Base-by-base conservation (phyloP, 371 early-diverging fungal species). In the Mucor circinelloides region DNA sequence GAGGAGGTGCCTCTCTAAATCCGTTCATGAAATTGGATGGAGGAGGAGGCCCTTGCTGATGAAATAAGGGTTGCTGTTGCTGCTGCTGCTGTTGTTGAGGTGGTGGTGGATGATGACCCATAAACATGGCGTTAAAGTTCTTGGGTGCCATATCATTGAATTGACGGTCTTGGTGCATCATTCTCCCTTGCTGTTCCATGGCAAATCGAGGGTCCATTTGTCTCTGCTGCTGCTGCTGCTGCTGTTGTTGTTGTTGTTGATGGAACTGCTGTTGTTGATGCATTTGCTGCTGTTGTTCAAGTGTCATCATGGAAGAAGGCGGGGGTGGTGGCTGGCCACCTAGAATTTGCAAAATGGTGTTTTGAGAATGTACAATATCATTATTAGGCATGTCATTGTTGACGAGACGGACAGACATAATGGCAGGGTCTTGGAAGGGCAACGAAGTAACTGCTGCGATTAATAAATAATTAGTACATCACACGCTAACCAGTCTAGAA, bases 361-460 rank as follows among this genome's bases (percentile, higher is more conserved):
- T 77, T 62, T 78, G 78, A 0, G 78, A 72, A 32, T 64, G 69
- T 28, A 38, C 38, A 23, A 38, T 36, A 23, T 67, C 71, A 48
- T 67, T 64, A 25, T 36, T 58, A 25, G 58, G 38, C 2, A 60
- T 44, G 40, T 70, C 64, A 2, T 77, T 73, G 6, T 70, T 65
- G 19, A 78, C 76, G 23, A 87, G 65, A 9, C 83, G 82, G 31
- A 85, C 83, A 1, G 89, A 84, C 89, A 90, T 89, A 36, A 90
- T 89, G 3, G 89, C 91, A 19, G 90, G 90, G 64, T 90, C 90
- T 50, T 88, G 86, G 69, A 89, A 89, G 2, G 86, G 81, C 28
- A 81, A 59, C 23, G 58, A 42, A 52, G 40, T 28, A 44, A 56
- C 55, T 60, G 36, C 15, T 28, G 36, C 23, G 44, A 52, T 44